Conservation (phyloP, 352 stramenopile genomes). For the Pythium sp. region DNA sequence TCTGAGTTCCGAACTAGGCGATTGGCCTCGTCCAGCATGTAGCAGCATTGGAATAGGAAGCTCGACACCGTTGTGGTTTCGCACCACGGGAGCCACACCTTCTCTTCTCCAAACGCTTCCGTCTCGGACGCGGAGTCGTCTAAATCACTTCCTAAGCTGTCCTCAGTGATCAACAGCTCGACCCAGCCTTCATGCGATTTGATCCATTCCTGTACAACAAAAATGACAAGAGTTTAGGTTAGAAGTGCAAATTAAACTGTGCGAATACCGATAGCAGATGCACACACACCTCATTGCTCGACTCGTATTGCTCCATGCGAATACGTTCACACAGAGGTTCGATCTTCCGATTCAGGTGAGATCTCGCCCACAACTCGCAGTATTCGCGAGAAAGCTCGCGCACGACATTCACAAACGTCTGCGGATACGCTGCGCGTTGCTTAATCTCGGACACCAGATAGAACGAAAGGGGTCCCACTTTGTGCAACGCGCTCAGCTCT, state of each 20-base stretch:
- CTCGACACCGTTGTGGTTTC: slow-evolving; percentile 81
- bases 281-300: slow-evolving; percentile 65
- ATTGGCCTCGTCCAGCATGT: slow-evolving; percentile 79
- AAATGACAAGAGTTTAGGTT: background rate
- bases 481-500: slow-evolving; percentile 38
- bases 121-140: slow-evolving; percentile 41
- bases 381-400: slow-evolving; percentile 57
- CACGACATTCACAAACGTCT: slow-evolving; percentile 56
- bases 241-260: too few species aligned
- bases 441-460: slow-evolving; percentile 54
- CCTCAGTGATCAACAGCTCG: slow-evolving; percentile 60
- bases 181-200: slow-evolving; percentile 68
- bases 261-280: background rate
- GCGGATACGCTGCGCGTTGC: slow-evolving; percentile 28
- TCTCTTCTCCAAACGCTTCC: slow-evolving; percentile 53
- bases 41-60: slow-evolving; percentile 84
- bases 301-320: slow-evolving; percentile 63
- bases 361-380: slow-evolving; percentile 63
- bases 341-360: slow-evolving; percentile 61
- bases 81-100: slow-evolving; percentile 84
- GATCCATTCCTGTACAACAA: slow-evolving; percentile 63
- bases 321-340: slow-evolving; percentile 57
- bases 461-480: slow-evolving; percentile 53
- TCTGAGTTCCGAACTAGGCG: slow-evolving; percentile 46
- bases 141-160: slow-evolving; percentile 33